Conservation (phyloP, 345 rosid species). For the Aethionema arabicum region DNA sequence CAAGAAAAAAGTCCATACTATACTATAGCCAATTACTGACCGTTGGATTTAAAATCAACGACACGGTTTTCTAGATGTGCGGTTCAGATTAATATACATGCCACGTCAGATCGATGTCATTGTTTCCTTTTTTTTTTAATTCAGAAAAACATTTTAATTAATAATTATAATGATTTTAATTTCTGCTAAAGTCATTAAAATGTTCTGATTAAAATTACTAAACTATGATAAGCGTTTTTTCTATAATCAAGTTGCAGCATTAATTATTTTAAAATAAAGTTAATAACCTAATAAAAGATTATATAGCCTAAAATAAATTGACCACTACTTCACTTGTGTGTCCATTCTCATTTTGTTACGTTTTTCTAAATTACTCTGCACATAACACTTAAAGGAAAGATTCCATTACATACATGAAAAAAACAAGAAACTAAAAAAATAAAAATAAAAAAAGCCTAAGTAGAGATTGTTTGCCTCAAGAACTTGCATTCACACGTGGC, state of each 20-base stretch:
- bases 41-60: slow-evolving; percentile 17
- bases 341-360: slow-evolving; percentile 6
- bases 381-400: slow-evolving; percentile 13
- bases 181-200: too few relatives aligned
- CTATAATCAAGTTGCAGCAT: too few relatives aligned
- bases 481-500: slow-evolving; percentile 34
- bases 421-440: not conserved
- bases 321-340: not conserved
- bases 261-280: too few relatives aligned
- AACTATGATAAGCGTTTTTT: too few relatives aligned
- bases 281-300: too few relatives aligned
- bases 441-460: slow-evolving; percentile 3
- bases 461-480: slow-evolving; percentile 28
- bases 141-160: too few relatives aligned
- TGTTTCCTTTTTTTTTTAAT: too few relatives aligned
- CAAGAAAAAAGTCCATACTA: not conserved
- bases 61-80: not conserved
- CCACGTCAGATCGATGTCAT: too few relatives aligned
- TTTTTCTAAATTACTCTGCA: slow-evolving; percentile 9
- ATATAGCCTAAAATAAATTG: too few relatives aligned
- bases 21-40: not conserved
- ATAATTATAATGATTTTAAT: too few relatives aligned
- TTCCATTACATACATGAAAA: slow-evolving; percentile 17
- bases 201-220: too few relatives aligned
- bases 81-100: not conserved